Evolutionary conservation across 805 yeast genomes (phyloP), one percentile per base, ranked within the genome.

Genomic region (Sungouiella blattae): DNA sequence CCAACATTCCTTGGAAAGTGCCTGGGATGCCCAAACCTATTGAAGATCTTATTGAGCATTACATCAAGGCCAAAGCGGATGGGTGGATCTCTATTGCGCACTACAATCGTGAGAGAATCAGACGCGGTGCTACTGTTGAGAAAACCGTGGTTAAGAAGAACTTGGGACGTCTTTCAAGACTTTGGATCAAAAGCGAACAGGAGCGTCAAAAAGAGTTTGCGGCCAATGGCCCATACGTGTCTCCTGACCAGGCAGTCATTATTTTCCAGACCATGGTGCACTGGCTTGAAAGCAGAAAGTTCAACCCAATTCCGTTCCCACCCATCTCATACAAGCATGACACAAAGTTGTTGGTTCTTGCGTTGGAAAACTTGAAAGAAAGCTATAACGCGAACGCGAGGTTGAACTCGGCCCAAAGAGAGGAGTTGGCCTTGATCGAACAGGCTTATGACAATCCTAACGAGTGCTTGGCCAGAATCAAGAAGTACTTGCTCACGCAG

Each of bases 401-500:
- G 39, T 64, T 93, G 44, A 91, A 87, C 49, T 81, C 95, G 5
- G 68, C 82, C 6, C 96, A 93, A 58, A 72, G 97, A 44, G 97
- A 91, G 59, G 98, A 93, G 51, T 64, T 93, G 41, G 93, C 96
- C 0, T 66, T 91, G 42, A 87, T 93, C 30, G 98, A 93, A 53
- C 95, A 88, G 52, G 98, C 98, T 0, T 93, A 87, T 55, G 99
- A 93, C 52, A 87, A 87, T 48, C 99, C 99, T 0, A 95, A 88
- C 56, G 98, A 94, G 53, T 83, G 89, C 42, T 66, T 93, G 39
- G 83, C 83, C 11, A 75, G 96, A 43, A 76, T 93, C 37, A 93
- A 93, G 60, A 82, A 83, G 49, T 80, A 81, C 28, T 61, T 93
- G 30, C 64, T 88, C 37, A 85, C 96, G 0, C 96, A 89, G 57